These are phyloP conservation scores for Coemansia sp. DNA, from an alignment of 192 early-diverging fungal species.

Conservation along the genomic window DNA sequence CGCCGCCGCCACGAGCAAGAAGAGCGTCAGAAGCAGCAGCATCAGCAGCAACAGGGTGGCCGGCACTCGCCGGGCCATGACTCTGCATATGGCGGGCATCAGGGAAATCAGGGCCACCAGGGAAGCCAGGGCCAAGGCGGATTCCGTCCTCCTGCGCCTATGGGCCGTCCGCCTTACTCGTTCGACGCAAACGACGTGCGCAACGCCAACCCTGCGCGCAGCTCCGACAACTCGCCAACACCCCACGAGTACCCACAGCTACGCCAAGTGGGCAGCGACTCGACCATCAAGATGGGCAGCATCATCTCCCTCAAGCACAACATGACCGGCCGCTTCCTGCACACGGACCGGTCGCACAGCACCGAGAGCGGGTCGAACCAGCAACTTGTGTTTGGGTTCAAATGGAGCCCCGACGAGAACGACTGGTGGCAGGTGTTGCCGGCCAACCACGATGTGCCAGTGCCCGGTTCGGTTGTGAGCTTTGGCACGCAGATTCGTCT, in stretches of 20 bases:
- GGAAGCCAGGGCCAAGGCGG: not conserved
- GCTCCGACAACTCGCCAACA: constrained; percentile 37
- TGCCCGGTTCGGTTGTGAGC: constrained; percentile 44
- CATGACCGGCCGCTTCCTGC: constrained; percentile 59
- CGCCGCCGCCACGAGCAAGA: constrained; percentile 21
- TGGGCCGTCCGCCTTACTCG: constrained; percentile 33
- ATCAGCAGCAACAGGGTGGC: constrained; percentile 17
- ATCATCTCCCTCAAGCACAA: constrained; percentile 61
- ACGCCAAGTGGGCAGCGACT: constrained; percentile 36
- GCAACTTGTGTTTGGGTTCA: constrained; percentile 56
- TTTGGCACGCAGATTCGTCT: constrained; percentile 58
- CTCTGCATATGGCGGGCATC: constrained; percentile 33
- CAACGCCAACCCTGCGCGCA: constrained; percentile 36
- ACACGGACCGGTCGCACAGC: constrained; percentile 43
- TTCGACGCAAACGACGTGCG: constrained; percentile 31
- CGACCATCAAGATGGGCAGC: constrained; percentile 51
- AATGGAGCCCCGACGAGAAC: constrained; percentile 48
- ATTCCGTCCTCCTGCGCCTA: constrained; percentile 38
- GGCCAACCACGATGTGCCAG: constrained; percentile 38
- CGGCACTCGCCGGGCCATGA: constrained; percentile 28
- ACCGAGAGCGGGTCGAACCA: constrained; percentile 57
- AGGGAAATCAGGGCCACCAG: not conserved
- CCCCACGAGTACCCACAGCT: constrained; percentile 43
- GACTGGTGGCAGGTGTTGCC: constrained; percentile 60
- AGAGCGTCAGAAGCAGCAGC: constrained; percentile 16